Evolutionary conservation across 2,329 filamentous ascomycete genomes (phyloP), one percentile per base, ranked within the genome.

Genomic region (Alternaria arborescens): DNA sequence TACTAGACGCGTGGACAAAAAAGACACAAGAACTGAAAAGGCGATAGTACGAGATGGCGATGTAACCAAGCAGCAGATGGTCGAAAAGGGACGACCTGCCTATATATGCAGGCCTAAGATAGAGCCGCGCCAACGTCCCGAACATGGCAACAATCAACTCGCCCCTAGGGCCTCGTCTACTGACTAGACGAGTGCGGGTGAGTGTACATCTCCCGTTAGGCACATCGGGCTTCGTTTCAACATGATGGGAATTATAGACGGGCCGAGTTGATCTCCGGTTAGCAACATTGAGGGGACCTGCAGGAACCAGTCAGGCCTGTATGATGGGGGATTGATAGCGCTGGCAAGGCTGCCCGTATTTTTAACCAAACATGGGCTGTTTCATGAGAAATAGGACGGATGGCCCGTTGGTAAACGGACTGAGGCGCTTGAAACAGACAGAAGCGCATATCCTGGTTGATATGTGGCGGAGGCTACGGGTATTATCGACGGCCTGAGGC

Each of bases 1-100:
- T 75, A 66, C 69, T 69, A 74, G 71, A 75, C 75, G 76, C 72
- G 67, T 60, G 55, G 42, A 64, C 64, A 62, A 60, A 71, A 66
- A 59, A 68, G 60, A 66, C 48, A 57, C 59, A 64, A 66, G 57
- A 66, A 64, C 50, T 18, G 62, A 57, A 62, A 41, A 64, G 55
- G 65, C 69, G 62, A 64, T 50, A 62, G 66, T 61, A 70, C 58
- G 48, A 65, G 63, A 54, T 50, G 58, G 44, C 58, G 53, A 64
- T 62, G 62, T 55, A 58, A 54, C 52, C 24, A 50, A 32, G 40
- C 40, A 52, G 40, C 41, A 57, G 47, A 60, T 52, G 55, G 59
- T 58, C 62, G 36, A 48, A 60, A 58, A 52, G 65, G 60, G 60
- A 50, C 52, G 57, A 55, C 53, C 61, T 55, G 50, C 52, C 61